Base-by-base conservation (phyloP, 2,329 filamentous ascomycete species). In the Aspergillus nomiae region DNA sequence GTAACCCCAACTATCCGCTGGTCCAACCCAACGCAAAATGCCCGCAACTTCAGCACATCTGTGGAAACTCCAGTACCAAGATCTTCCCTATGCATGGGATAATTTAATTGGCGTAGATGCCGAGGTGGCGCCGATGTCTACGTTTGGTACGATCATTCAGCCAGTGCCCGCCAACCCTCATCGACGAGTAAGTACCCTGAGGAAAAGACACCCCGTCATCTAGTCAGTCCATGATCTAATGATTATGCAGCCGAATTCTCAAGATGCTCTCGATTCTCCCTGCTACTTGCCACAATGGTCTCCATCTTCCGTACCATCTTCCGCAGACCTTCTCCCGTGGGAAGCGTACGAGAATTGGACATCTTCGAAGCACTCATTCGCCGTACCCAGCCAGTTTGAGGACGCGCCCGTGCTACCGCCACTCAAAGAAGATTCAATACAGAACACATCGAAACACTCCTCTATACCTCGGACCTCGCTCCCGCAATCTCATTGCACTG, bases 11-110 rank as follows among this genome's bases (percentile, higher is more conserved):
- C 28, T 19, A 30, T 21, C 51, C 30, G n/a, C 21, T 21, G 26
- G n/a, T 26, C n/a, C 51, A 26, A 41, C 34, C 34, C 34, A 55
- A 55, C 34, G n/a, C 51, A 55, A 55, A 55, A 55, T 55, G 51
- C 30, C 50, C 30, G 26, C 30, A 36, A 36, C 51, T 36, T 55
- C 51, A 5, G 32, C 30, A 14, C 21, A 24, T 14, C 51, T 32
- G 21, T 38, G 34, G 32, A 38, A 55, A 26, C 9, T 34, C 24
- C 51, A 55, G 32, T 55, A 21, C n/a, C 51, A 55, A 55, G 51
- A 55, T 55, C n/a, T 55, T 36, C 21, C 51, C 24, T 55, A 36
- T 24, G 24, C 34, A 38, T 55, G 51, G 51, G 34, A 55, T 19
- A n/a, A 55, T 38, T 26, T 55, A 32, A 55, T 55, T 55, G 51